These are phyloP conservation scores for Oenanthe sinensis DNA, from an alignment of 129 eudicot genomes.

Conservation along the genomic window DNA sequence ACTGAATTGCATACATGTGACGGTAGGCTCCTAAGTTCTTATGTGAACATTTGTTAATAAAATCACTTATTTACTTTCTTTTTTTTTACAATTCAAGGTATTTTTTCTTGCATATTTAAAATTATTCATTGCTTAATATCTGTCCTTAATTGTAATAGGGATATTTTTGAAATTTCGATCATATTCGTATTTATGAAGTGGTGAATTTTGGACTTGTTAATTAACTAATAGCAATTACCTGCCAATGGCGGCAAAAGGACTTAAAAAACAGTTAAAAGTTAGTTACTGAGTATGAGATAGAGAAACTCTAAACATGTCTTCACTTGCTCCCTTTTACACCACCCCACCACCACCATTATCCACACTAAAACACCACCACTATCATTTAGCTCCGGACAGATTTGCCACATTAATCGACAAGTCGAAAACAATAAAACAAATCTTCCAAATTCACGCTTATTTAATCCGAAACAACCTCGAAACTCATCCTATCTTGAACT, in stretches of 20 bases:
- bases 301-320: constrained; percentile 18
- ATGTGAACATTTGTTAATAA: too few relatives aligned
- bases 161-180: too few relatives aligned
- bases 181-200: too few relatives aligned
- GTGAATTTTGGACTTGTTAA: too few relatives aligned
- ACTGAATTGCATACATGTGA: too few relatives aligned
- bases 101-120: too few relatives aligned
- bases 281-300: neutral
- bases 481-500: constrained; percentile 44
- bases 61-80: too few relatives aligned
- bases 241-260: neutral
- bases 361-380: constrained; percentile 14
- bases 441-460: constrained; percentile 66
- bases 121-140: too few relatives aligned
- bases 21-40: too few relatives aligned
- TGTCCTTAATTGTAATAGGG: too few relatives aligned
- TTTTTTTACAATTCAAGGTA: too few relatives aligned
- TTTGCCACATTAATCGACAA: constrained; percentile 44
- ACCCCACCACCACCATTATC: constrained; percentile 16
- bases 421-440: constrained; percentile 38
- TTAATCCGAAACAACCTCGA: constrained; percentile 53
- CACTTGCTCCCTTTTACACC: constrained; percentile 16
- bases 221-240: too few relatives aligned
- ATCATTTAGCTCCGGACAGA: constrained; percentile 33
- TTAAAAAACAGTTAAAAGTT: neutral